These are phyloP conservation scores for Leishmania martiniquensis DNA, from an alignment of 208 protist species.

Conservation along the genomic window DNA sequence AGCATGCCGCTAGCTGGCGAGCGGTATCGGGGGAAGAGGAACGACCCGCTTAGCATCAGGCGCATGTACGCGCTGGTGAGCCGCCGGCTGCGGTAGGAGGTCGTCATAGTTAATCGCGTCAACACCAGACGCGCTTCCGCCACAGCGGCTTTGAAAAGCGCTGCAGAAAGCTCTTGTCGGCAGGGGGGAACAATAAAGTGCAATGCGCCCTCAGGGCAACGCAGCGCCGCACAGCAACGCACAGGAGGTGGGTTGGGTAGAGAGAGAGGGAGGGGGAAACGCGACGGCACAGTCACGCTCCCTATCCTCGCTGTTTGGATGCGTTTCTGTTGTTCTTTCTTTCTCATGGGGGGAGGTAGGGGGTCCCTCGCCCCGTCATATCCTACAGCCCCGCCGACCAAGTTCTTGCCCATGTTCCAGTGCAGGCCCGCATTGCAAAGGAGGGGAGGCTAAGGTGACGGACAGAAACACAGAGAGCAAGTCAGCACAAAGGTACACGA, in stretches of 20 bases:
- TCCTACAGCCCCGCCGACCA: not conserved
- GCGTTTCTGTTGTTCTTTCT: not conserved
- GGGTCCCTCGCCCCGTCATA: no score
- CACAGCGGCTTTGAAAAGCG: not conserved
- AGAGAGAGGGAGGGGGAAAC: not conserved
- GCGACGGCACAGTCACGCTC: not conserved
- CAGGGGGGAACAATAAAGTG: not conserved
- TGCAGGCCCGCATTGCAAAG: not conserved
- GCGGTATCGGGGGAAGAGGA: not conserved
- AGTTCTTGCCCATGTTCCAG: not conserved
- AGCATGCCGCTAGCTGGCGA: not conserved
- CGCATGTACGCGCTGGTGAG: not conserved
- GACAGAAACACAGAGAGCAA: no score
- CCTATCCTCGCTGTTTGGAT: not conserved
- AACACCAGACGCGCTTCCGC: not conserved
- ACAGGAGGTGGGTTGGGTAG: not conserved
- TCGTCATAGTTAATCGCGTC: not conserved
- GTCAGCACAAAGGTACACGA: not conserved
- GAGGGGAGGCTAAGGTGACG: not conserved
- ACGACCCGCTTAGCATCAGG: not conserved
- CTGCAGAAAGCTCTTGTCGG: not conserved
- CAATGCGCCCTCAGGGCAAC: not conserved
- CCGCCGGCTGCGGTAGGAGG: not conserved
- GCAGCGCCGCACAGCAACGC: not conserved
- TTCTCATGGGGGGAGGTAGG: no score